phyloP scores from a whole-genome alignment of 2,329 filamentous ascomycete species.

The Penicillium decumbens region DNA sequence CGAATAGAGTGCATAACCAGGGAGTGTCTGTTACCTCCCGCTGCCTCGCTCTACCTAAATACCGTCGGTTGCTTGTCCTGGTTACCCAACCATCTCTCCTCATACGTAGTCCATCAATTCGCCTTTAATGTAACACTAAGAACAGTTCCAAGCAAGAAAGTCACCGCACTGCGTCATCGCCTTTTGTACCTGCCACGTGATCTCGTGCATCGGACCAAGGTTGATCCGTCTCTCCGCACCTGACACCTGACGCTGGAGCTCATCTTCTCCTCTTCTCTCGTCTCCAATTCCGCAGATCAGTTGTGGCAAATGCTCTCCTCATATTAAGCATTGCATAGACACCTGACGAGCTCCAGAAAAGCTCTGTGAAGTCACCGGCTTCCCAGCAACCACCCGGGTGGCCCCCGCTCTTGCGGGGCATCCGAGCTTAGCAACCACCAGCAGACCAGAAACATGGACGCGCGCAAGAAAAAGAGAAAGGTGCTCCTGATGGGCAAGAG shows the following conservation, averaged over 20 bases:
- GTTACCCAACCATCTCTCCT: neutral
- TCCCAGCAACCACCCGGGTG: constrained; percentile 14
- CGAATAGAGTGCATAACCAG: neutral
- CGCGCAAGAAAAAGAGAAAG: constrained; percentile 71
- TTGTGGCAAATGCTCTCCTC: neutral
- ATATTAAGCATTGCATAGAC: neutral
- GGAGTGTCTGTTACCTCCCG: constrained; percentile 11
- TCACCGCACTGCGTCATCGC: neutral
- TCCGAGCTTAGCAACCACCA: constrained; percentile 16
- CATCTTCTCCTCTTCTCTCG: constrained; percentile 7
- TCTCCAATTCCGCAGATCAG: constrained; percentile 17
- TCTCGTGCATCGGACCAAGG: constrained; percentile 6
- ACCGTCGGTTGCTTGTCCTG: neutral
- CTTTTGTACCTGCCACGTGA: constrained; percentile 12
- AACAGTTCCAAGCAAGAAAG: neutral
- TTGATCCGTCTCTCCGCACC: constrained; percentile 24
- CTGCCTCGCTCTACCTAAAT: constrained; percentile 3
- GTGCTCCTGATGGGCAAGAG: constrained; percentile 90
- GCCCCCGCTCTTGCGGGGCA: constrained; percentile 24
- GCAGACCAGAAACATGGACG: constrained; percentile 36
- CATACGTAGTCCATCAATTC: neutral
- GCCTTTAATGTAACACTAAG: neutral
- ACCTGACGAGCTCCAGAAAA: neutral
- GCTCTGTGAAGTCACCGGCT: constrained; percentile 9
- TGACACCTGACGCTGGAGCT: constrained; percentile 21